A percentile compares a stretch with the other conserved stretches of the same genome.
Conservation (phyloP, 345 rosid species). For the Brassica cretica region DNA sequence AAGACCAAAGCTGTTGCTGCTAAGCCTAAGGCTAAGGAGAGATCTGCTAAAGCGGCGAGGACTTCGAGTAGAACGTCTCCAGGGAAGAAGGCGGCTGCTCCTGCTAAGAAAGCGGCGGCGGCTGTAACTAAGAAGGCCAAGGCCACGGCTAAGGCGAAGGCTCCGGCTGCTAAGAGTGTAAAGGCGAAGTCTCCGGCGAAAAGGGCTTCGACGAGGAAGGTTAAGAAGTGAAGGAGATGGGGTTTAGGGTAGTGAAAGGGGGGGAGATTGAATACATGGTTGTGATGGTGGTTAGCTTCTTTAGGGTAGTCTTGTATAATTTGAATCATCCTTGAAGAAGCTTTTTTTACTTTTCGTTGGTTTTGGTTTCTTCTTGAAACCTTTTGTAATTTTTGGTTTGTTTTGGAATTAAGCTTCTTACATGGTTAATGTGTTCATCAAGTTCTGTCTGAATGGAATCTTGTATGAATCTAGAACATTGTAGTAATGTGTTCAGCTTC, state of each 20-base stretch:
- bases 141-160: background rate
- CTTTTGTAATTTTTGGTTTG: constrained; percentile 28
- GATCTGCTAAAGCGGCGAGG: constrained; percentile 63
- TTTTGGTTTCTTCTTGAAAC: constrained; percentile 25
- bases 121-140: constrained; percentile 40
- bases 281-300: constrained; percentile 31
- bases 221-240: constrained; percentile 41
- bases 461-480: background rate
- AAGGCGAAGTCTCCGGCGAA: constrained; percentile 55
- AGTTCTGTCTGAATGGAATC: background rate
- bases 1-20: constrained; percentile 49
- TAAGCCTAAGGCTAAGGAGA: constrained; percentile 58
- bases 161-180: constrained; percentile 47
- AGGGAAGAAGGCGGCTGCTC: constrained; percentile 52
- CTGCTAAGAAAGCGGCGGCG: constrained; percentile 47
- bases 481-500: background rate
- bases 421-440: background rate
- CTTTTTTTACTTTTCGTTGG: constrained; percentile 1
- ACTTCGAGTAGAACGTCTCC: constrained; percentile 68
- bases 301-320: constrained; percentile 42
- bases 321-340: constrained; percentile 34
- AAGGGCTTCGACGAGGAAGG: constrained; percentile 46
- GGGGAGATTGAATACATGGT: constrained; percentile 16
- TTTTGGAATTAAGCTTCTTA: constrained; percentile 12
- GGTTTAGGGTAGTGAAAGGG: constrained; percentile 20